Base-by-base conservation (phyloP, 2,329 filamentous ascomycete species). In the Aspergillus persii region DNA sequence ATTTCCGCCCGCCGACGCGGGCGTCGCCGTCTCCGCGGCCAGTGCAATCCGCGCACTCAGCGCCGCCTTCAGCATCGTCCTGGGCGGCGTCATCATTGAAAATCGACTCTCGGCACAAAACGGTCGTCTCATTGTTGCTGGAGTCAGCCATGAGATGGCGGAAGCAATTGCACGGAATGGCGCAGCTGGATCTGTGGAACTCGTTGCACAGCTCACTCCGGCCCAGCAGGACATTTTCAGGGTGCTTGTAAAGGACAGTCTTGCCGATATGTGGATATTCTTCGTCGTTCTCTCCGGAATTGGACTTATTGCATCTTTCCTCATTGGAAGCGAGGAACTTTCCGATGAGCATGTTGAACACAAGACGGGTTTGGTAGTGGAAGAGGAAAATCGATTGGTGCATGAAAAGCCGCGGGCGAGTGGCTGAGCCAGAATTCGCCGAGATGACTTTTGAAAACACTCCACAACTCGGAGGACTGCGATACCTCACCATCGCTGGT, bases 21-120 rank as follows among this genome's bases (percentile, higher is more conserved):
- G 31, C 50, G 33, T 53, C 50, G 50, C 50, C 50, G 33, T 44
- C 50, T 41, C 50, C 50, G 33, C 50, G 31, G 50, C 33, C 31
- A 44, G 31, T 44, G 31, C 33, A 39, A 41, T 44, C 50, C 50
- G 33, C 50, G 31, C 31, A 44, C 50, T 53, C 50, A 44, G 50
- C 50, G 31, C 50, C 50, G 50, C 50, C 33, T 44, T 53, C 31
- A 41, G 31, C 31, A 39, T 53, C 50, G 50, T 53, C 31, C 31
- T 53, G 31, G 33, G 50, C 50, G 50, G 50, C 31, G 33, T 62
- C 63, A 53, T 53, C 31, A 12, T 53, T 44, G n/a, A 53, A 44
- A 53, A 44, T 44, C 50, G 50, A 44, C 31, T 53, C 31, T 44
- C 31, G 31, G 31, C 31, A 53, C 50, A 53, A 44, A 39, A 33